These are phyloP conservation scores for Phytophthora tubulina DNA, from an alignment of 352 stramenopile species.

Conservation along the genomic window DNA sequence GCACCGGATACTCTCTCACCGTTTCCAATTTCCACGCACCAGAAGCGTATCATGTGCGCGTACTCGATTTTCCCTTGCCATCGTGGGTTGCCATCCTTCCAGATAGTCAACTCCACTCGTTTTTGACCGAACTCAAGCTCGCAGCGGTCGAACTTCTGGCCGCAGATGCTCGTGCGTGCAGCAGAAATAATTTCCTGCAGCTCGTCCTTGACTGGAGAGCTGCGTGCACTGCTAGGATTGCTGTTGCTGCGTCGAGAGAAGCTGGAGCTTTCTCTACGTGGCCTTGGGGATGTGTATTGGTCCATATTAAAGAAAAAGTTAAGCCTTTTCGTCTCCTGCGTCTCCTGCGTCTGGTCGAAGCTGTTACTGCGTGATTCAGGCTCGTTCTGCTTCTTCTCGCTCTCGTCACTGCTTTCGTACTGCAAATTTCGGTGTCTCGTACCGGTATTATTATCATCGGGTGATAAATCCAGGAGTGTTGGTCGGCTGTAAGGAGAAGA, in stretches of 20 bases:
- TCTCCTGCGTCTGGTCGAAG: neutral
- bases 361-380: slow-evolving; percentile 1
- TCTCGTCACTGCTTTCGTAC: slow-evolving; percentile 35
- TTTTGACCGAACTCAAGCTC: slow-evolving; percentile 44
- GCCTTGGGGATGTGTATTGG: slow-evolving; percentile 3
- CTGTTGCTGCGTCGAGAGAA: neutral
- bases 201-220: slow-evolving; percentile 15
- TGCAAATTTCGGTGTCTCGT: slow-evolving; percentile 1
- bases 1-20: neutral
- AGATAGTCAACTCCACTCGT: slow-evolving; percentile 49
- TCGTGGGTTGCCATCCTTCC: slow-evolving; percentile 23
- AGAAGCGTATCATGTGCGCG: slow-evolving; percentile 52
- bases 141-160: slow-evolving; percentile 51
- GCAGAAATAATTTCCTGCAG: slow-evolving; percentile 36
- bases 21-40: slow-evolving; percentile 30
- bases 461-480: slow-evolving; percentile 30
- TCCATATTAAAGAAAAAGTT: slow-evolving; percentile 48
- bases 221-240: slow-evolving; percentile 14
- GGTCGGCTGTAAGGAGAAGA: slow-evolving; percentile 11
- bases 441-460: slow-evolving; percentile 2
- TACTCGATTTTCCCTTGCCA: slow-evolving; percentile 55
- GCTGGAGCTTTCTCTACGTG: neutral
- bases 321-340: slow-evolving; percentile 12
- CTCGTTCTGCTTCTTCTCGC: slow-evolving; percentile 27
- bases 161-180: slow-evolving; percentile 48